Evolutionary conservation across 192 early-diverging fungal species (phyloP).

Genomic region (Umbelopsis vinacea): DNA sequence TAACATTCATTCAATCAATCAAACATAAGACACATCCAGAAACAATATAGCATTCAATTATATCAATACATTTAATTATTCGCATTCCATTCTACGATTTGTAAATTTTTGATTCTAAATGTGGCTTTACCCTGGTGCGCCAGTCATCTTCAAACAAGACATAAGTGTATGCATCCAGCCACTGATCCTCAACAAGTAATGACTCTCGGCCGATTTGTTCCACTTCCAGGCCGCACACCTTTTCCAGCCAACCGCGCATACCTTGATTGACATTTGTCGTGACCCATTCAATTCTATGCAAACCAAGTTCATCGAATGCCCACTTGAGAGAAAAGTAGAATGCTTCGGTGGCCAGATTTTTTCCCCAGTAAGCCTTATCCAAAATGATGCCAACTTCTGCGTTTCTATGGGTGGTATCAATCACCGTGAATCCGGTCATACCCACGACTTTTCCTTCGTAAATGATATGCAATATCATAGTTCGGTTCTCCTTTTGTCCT

Average conservation of each 20-base stretch:
- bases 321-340: slow-evolving; percentile 23
- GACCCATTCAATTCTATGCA: slow-evolving; percentile 20
- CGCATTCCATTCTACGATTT: neutral
- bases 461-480: neutral
- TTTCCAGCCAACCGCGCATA: slow-evolving; percentile 24
- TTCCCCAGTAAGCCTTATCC: slow-evolving; percentile 15
- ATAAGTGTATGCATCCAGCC: neutral
- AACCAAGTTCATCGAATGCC: slow-evolving; percentile 22
- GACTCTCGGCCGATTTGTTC: slow-evolving; percentile 15
- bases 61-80: neutral
- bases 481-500: neutral
- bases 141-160: slow-evolving; percentile 2
- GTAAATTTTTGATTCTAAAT: slow-evolving; percentile 5
- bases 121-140: neutral
- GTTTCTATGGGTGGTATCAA: slow-evolving; percentile 8
- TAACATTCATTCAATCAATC: neutral
- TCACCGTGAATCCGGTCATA: slow-evolving; percentile 11
- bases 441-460: slow-evolving; percentile 2
- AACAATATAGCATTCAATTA: neutral
- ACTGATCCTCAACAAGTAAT: neutral
- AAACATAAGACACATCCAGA: neutral
- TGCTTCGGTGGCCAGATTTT: slow-evolving; percentile 16
- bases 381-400: slow-evolving; percentile 23
- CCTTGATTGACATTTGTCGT: slow-evolving; percentile 10
- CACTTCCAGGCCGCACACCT: neutral